Evolutionary conservation across 495 filamentous ascomycete genomes (phyloP), one percentile per base, ranked within the genome.

Genomic region (Letharia columbiana): DNA sequence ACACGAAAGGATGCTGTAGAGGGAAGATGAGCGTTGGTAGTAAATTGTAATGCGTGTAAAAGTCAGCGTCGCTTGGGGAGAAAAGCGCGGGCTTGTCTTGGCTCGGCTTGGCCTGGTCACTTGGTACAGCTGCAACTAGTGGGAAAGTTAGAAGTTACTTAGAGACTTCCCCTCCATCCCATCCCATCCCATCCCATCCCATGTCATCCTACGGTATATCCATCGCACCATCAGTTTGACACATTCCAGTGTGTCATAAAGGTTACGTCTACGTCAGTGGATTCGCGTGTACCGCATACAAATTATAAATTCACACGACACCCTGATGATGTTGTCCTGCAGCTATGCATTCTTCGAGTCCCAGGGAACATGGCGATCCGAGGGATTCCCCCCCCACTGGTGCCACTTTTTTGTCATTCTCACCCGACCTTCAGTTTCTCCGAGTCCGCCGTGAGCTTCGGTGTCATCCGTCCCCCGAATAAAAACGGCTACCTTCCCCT

Each of bases 21-120:
- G 31, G 13, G 9, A 59, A 54, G 50, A 23, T 15, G 9, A 28
- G 50, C 28, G 31, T 28, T 39, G 54, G 33, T 37, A 35, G 12
- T 12, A 28, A 28, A 28, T 28, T 28, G 23, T 28, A 1, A 31
- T 42, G 39, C n/a, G 28, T 42, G 39, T 28, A 20, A 23, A 35
- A 49, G 63, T 65, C 31, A 66, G 44, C 58, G 64, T 61, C 59
- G 64, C 64, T 37, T 57, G 54, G 33, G 20, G 20, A 61, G 52
- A 66, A 60, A 64, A 66, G 64, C 64, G 57, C 56, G 64, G 64
- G 47, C 60, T 39, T 23, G 31, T 10, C 13, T 35, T 56, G 3
- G 52, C 23, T 28, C 23, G 23, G 23, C 23, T 28, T 28, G 23
- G 23, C 23, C 1, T 28, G 23, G 23, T 52, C 52, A 57, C 1